These are phyloP conservation scores for Graphium sp. DNA, from an alignment of 2,329 filamentous ascomycete species.

Conservation along the genomic window DNA sequence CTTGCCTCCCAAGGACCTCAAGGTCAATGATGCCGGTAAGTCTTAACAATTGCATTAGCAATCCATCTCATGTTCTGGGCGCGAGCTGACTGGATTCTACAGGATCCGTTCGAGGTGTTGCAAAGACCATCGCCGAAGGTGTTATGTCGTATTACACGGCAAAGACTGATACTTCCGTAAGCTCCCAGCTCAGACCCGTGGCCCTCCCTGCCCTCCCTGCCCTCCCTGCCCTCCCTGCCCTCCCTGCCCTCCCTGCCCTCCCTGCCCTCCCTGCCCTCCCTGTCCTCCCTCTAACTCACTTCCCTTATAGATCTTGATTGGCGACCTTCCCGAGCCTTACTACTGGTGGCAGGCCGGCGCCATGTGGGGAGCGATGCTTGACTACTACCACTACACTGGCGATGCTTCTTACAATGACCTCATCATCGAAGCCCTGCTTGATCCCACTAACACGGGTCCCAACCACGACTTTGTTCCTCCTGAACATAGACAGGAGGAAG, in stretches of 20 bases:
- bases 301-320: conserved; percentile 15
- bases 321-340: conserved; percentile 47
- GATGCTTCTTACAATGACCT: conserved; percentile 45
- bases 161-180: conserved; percentile 18
- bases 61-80: background rate
- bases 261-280: conserved; percentile 16
- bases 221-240: no score
- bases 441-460: conserved; percentile 35
- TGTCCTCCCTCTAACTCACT: background rate
- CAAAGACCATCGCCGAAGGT: conserved; percentile 41
- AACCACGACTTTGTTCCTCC: conserved; percentile 43
- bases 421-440: conserved; percentile 39
- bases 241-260: no score
- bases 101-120: conserved; percentile 46
- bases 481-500: conserved; percentile 38
- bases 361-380: conserved; percentile 49
- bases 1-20: background rate
- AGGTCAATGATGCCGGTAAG: conserved; percentile 3
- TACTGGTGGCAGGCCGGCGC: conserved; percentile 55
- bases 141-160: conserved; percentile 50
- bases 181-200: conserved; percentile 13
- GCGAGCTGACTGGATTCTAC: no score
- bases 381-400: conserved; percentile 51
- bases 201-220: no score
- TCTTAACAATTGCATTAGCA: background rate